A percentile compares a stretch with the other conserved stretches of the same genome.
Evolutionary conservation across 2,329 filamentous ascomycete genomes (phyloP).

Genomic region (Pseudocercospora macadamiae): DNA sequence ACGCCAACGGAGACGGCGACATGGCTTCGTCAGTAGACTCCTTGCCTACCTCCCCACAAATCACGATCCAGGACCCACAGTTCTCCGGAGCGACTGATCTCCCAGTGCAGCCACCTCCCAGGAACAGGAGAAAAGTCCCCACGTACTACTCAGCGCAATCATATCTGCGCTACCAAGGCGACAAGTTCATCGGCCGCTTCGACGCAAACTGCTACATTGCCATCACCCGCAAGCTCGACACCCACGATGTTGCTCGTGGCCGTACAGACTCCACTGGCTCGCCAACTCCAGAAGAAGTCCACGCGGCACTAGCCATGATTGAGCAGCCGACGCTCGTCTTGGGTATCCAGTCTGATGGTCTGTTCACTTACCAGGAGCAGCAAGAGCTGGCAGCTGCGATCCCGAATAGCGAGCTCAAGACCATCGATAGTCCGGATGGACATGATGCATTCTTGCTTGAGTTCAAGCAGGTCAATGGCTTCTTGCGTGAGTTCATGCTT

Average conservation of each 20-base stretch:
- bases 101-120: constrained; percentile 32
- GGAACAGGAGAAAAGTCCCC: constrained; percentile 46
- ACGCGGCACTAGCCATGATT: constrained; percentile 77
- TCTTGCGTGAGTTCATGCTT: constrained; percentile 81
- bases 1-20: constrained; percentile 33
- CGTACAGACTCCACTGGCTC: constrained; percentile 28
- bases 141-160: constrained; percentile 99
- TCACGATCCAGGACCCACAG: constrained; percentile 47
- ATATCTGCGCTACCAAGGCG: constrained; percentile 93
- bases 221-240: constrained; percentile 96
- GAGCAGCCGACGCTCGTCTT: constrained; percentile 88
- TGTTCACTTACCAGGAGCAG: constrained; percentile 97
- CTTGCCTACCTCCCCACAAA: constrained; percentile 24
- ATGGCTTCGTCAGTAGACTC: constrained; percentile 26
- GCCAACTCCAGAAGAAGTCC: constrained; percentile 57
- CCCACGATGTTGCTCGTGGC: constrained; percentile 71
- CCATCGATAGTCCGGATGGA: constrained; percentile 90
- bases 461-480: constrained; percentile 93
- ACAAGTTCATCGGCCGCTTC: constrained; percentile 95
- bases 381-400: constrained; percentile 85
- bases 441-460: constrained; percentile 96
- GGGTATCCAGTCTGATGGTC: constrained; percentile 91
- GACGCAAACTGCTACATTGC: constrained; percentile 99
- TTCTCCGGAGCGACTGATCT: constrained; percentile 48
- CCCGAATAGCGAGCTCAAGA: constrained; percentile 74